Base-by-base conservation (phyloP, 352 stramenopile species). In the Plasmopara halstedii region DNA sequence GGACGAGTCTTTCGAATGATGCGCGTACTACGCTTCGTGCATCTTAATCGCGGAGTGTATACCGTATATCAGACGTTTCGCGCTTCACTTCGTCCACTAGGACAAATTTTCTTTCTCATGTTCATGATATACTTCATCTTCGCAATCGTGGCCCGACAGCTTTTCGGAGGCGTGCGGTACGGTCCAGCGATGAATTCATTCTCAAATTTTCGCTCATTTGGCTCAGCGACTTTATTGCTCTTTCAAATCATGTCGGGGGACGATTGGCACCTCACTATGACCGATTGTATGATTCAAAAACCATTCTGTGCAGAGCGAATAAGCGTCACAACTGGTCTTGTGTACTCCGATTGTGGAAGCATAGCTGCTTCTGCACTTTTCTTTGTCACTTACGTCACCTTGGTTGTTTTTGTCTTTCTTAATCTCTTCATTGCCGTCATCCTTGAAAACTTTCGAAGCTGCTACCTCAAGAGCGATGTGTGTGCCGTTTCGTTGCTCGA, bases 81-180 rank as follows among this genome's bases (percentile, higher is more conserved):
- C 13, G 74, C 74, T 5, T 85, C 70, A 7, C 49, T 89, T 25
- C 62, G 67, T 44, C 73, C 78, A 7, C 74, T 87, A 33, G 70
- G 55, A 9, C 71, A 89, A 57, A 85, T 87, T 43, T 87, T 87
- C 57, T 87, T 87, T 32, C 64, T 89, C 56, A 74, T 89, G 44
- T 73, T 83, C 42, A 77, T 83, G 63, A 81, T 87, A 44, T 83
- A 86, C 55, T 89, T 85, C 62, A 85, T 89, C 55, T 89, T 87
- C 32, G 74, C 78, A 11, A 70, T 85, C 15, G 62, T 89, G 17
- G 78, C 70, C 4, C 70, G 74, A 0, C 77, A 89, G 63, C 70
- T 89, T 42, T 89, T 87, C 46, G 78, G 78, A 10, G 73, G 67
- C 2, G 59, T 87, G 37, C 64, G 67, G 4, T 78, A 67, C 38